Percentiles rank a stretch among this genome's conserved stretches.
Conservation (phyloP, 2,329 filamentous ascomycete genomes). For the Septoria linicola region DNA sequence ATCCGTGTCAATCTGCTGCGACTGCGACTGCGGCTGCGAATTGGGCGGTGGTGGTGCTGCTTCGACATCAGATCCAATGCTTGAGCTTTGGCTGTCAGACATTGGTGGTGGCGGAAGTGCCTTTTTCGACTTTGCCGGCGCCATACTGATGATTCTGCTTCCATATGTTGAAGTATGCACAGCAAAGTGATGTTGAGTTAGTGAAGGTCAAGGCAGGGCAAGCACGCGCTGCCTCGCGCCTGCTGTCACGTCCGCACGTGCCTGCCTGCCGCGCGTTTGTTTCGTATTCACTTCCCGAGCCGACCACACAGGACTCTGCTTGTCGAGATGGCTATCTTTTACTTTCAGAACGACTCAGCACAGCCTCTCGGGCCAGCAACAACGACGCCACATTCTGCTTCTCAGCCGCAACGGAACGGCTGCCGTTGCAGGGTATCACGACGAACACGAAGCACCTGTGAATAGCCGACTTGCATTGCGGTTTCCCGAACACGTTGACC, state of each 20-base stretch:
- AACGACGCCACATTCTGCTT: background rate
- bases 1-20: constrained; percentile 13
- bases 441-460: background rate
- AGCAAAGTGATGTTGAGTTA: no score
- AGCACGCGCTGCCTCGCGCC: no score
- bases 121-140: constrained; percentile 13
- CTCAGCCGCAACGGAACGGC: background rate
- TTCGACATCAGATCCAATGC: constrained; percentile 4
- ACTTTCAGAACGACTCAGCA: no score
- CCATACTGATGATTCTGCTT: constrained; percentile 14
- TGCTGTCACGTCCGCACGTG: no score
- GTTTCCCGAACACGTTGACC: background rate
- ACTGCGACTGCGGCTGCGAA: constrained; percentile 5
- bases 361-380: background rate
- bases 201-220: no score
- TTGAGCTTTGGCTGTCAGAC: background rate
- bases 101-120: background rate
- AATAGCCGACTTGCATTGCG: background rate
- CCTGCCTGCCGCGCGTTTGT: no score
- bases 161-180: background rate
- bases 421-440: background rate
- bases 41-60: no score
- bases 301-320: no score
- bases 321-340: no score
- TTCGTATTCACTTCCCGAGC: no score